A percentile compares a stretch with the other conserved stretches of the same genome.
Conservation (phyloP, 2,329 filamentous ascomycete genomes). For the Sclerotinia borealis region DNA sequence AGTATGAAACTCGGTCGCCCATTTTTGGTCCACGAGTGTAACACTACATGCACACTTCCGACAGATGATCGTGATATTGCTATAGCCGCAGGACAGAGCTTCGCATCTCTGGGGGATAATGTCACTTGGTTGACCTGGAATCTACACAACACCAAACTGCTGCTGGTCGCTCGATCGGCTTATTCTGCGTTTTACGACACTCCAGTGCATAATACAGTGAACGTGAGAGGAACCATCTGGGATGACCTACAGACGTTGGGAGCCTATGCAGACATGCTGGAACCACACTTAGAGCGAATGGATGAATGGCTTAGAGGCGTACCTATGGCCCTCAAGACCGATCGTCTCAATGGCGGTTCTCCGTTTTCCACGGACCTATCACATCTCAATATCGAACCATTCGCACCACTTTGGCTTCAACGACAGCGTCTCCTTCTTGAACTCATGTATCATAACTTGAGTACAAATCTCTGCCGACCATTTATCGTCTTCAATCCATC, state of each 20-base stretch:
- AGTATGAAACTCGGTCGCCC: constrained; percentile 37
- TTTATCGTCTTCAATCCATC: constrained; percentile 35
- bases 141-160: constrained; percentile 30
- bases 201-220: constrained; percentile 25
- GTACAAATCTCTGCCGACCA: constrained; percentile 36
- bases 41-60: constrained; percentile 32
- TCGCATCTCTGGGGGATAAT: constrained; percentile 29
- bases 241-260: constrained; percentile 30
- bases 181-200: constrained; percentile 31
- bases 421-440: constrained; percentile 39
- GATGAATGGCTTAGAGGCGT: constrained; percentile 33
- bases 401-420: constrained; percentile 39
- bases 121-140: constrained; percentile 33
- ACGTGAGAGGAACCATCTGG: constrained; percentile 24
- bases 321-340: constrained; percentile 36
- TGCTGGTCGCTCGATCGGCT: constrained; percentile 28
- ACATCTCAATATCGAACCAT: constrained; percentile 30
- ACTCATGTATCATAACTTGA: constrained; percentile 38
- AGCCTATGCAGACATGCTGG: constrained; percentile 28
- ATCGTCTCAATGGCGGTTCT: constrained; percentile 29
- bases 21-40: constrained; percentile 26
- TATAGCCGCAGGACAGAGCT: constrained; percentile 25
- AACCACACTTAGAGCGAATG: constrained; percentile 26
- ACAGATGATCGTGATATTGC: constrained; percentile 30
- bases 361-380: constrained; percentile 37